phyloP scores from a whole-genome alignment of 805 yeast genomes.

The Wickerhamiella alocasiicola region DNA sequence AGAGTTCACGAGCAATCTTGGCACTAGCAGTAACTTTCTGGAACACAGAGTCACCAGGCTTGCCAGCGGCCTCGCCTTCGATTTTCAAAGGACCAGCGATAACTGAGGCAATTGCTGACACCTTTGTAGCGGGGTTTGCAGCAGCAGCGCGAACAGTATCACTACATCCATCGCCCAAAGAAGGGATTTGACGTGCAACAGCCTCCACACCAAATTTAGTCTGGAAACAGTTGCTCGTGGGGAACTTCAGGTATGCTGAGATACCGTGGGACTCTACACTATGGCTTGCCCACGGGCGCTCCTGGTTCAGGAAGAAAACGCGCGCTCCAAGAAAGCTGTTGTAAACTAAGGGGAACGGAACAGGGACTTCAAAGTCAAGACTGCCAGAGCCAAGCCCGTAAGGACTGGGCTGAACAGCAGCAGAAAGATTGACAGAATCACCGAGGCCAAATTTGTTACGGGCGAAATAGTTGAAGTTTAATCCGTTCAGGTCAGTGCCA shows the following conservation, averaged over 20 bases:
- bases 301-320: conserved; percentile 37
- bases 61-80: conserved; percentile 25
- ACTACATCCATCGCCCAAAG: conserved; percentile 38
- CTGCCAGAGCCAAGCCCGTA: conserved; percentile 18
- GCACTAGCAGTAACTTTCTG: conserved; percentile 19
- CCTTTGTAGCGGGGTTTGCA: conserved; percentile 46
- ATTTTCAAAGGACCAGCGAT: conserved; percentile 27
- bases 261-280: conserved; percentile 39
- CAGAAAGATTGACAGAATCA: conserved; percentile 15
- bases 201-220: conserved; percentile 44
- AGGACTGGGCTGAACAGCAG: conserved; percentile 16
- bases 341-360: conserved; percentile 18
- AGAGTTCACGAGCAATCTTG: conserved; percentile 15
- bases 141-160: conserved; percentile 50
- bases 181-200: conserved; percentile 42
- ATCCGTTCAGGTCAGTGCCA: conserved; percentile 13
- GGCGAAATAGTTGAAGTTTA: conserved; percentile 12
- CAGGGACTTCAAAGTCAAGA: conserved; percentile 15
- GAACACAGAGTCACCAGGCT: conserved; percentile 25
- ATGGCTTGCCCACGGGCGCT: conserved; percentile 42
- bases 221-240: conserved; percentile 15
- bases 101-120: conserved; percentile 29
- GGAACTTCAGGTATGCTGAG: conserved; percentile 30
- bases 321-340: conserved; percentile 19
- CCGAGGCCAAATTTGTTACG: conserved; percentile 20